Evolutionary conservation across 169 alveolate genomes (phyloP), one percentile per base, ranked within the genome.

Genomic region (Plasmodium sp.): DNA sequence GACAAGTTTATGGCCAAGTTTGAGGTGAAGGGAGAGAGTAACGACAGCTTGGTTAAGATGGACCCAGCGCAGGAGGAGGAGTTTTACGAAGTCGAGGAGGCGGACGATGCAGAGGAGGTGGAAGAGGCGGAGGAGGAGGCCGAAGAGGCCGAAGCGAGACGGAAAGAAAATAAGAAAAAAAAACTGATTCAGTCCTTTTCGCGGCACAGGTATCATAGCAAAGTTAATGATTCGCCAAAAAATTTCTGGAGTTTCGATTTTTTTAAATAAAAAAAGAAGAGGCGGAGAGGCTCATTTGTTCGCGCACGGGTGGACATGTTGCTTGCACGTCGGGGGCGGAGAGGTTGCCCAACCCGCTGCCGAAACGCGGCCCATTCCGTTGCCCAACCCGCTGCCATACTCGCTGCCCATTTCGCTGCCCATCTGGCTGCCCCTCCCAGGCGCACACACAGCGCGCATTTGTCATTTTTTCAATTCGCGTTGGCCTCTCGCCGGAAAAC

Each of bases 201-300:
- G 27, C 94, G 94, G 9, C 94, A 86, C 18, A 86, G 94, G 27
- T 86, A 77, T 86, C 94, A 86, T 86, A 86, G 81, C 45, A 86
- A 79, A 58, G 71, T 86, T 86, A 86, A 86, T 86, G 94, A 86
- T 80, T 86, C 94, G n/a, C 94, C 94, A 16, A 34, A 86, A 86
- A 86, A 86, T 86, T 86, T 86, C 81, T 86, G 94, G 94, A 77
- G 84, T 48, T 86, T 86, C 31, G 94, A 86, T 86, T 86, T 86
- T 80, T 86, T 86, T 86, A 86, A 86, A 86, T 86, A 79, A 74
- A 36, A 74, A 34, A 74, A 74, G n/a, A 74, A 10, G 43, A 4
- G 34, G 10, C 12, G 43, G 6, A 74, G 36, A 6, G 14, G 36
- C 12, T 6, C 31, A 62, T 27, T 18, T 62, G 31, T 22, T 5